These are phyloP conservation scores for Rhynchosporium graminicola DNA, from an alignment of 2,329 filamentous ascomycete genomes.

Conservation along the genomic window DNA sequence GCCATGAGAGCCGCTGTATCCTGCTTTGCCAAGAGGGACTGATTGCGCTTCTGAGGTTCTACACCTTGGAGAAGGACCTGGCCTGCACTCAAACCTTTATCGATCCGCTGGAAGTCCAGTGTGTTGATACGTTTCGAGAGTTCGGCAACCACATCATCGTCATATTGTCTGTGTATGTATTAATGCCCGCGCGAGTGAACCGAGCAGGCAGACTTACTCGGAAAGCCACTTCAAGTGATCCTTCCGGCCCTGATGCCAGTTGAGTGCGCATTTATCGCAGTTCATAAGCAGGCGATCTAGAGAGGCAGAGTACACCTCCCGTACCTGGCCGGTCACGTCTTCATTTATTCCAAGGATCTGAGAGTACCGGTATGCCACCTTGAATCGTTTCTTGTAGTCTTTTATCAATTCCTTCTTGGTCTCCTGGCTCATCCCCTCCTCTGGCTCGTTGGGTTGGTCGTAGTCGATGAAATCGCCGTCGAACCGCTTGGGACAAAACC, in stretches of 20 bases:
- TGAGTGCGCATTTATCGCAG: constrained; percentile 71
- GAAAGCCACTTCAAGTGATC: constrained; percentile 62
- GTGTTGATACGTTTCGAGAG: constrained; percentile 59
- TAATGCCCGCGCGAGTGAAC: constrained; percentile 18
- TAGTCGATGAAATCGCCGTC: constrained; percentile 67
- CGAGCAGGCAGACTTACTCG: constrained; percentile 49
- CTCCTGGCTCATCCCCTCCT: constrained; percentile 50
- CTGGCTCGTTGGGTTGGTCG: constrained; percentile 52
- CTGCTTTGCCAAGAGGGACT: constrained; percentile 39
- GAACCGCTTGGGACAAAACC: constrained; percentile 66
- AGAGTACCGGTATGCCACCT: constrained; percentile 67
- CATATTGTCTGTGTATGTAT: constrained; percentile 33
- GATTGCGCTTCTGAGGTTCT: constrained; percentile 33
- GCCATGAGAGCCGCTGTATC: constrained; percentile 68
- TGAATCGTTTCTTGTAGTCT: constrained; percentile 56
- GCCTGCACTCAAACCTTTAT: constrained; percentile 58
- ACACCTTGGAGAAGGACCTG: constrained; percentile 50
- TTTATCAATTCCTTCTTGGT: constrained; percentile 56
- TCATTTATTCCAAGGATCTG: constrained; percentile 68
- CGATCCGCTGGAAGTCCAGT: constrained; percentile 63
- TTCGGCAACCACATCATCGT: constrained; percentile 52
- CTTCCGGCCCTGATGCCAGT: constrained; percentile 71
- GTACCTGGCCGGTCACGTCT: constrained; percentile 58
- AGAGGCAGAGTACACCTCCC: constrained; percentile 58
- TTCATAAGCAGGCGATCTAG: constrained; percentile 60